These are phyloP conservation scores for Penicillium roqueforti DNA, from an alignment of 495 filamentous ascomycete species.

Conservation along the genomic window DNA sequence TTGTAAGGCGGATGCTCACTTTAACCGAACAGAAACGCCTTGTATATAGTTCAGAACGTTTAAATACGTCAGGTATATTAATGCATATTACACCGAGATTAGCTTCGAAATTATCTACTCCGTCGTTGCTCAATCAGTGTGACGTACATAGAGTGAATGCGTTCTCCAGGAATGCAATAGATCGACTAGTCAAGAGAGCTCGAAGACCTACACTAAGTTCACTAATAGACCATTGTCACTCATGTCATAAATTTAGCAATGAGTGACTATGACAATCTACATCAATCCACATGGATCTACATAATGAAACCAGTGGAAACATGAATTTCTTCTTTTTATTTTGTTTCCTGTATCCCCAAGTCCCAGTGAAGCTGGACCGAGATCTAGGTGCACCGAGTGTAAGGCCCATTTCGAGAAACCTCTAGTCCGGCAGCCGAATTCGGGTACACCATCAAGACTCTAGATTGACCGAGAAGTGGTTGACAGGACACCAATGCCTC, in stretches of 20 bases:
- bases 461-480: slow-evolving; percentile 37
- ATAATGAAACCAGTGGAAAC: slow-evolving; percentile 27
- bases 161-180: not conserved
- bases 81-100: too few species aligned
- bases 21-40: not conserved
- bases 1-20: slow-evolving; percentile 4
- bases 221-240: not conserved
- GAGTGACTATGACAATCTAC: slow-evolving; percentile 34
- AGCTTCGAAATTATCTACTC: too few species aligned
- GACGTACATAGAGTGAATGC: too few species aligned
- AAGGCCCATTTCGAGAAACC: slow-evolving; percentile 29
- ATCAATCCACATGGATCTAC: slow-evolving; percentile 10
- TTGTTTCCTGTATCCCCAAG: slow-evolving; percentile 28
- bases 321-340: slow-evolving; percentile 28
- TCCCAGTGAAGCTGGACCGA: slow-evolving; percentile 15
- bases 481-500: slow-evolving; percentile 31
- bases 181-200: not conserved
- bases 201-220: not conserved
- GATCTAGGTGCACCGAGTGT: slow-evolving; percentile 23
- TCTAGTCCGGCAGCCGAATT: slow-evolving; percentile 33
- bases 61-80: too few species aligned
- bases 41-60: not conserved
- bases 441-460: slow-evolving; percentile 28
- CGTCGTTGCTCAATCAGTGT: too few species aligned
- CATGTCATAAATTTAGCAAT: slow-evolving; percentile 10